These are phyloP conservation scores for Diaporthe sp. DNA, from an alignment of 2,329 filamentous ascomycete genomes.

Conservation along the genomic window DNA sequence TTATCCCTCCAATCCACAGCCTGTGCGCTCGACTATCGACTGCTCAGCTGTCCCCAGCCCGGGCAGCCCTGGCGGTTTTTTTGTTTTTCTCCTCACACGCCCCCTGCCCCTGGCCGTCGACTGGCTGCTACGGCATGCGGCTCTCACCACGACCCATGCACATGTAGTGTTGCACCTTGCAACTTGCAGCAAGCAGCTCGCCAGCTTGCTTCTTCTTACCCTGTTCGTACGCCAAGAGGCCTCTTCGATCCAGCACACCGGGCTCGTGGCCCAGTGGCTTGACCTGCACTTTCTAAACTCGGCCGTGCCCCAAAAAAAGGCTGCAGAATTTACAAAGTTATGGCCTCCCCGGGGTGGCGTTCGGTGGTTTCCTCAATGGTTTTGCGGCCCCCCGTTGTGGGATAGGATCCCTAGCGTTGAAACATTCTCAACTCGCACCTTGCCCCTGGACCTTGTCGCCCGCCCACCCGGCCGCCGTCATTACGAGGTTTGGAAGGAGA, in stretches of 20 bases:
- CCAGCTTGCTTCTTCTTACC: constrained; percentile 20
- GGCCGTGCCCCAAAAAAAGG: neutral
- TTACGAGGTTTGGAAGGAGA: constrained; percentile 34
- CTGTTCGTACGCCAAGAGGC: constrained; percentile 14
- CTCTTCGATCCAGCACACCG: constrained; percentile 13
- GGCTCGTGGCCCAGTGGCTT: constrained; percentile 27
- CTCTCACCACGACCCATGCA: constrained; percentile 18
- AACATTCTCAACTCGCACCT: constrained; percentile 5
- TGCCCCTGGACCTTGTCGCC: constrained; percentile 20
- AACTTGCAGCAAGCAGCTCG: constrained; percentile 18
- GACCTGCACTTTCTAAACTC: constrained; percentile 16
- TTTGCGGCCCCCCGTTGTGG: constrained; percentile 13
- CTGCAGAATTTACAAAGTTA: neutral
- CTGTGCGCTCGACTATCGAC: constrained; percentile 27
- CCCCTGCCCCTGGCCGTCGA: neutral
- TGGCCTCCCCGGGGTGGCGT: constrained; percentile 21
- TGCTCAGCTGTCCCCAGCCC: neutral
- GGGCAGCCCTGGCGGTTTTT: constrained; percentile 26
- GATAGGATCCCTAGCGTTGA: constrained; percentile 26
- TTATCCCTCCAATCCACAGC: constrained; percentile 27
- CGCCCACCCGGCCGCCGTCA: neutral
- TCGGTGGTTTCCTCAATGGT: constrained; percentile 24
- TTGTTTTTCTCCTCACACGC: neutral
- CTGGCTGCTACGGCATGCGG: constrained; percentile 9
- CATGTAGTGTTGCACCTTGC: constrained; percentile 12